Evolutionary conservation across 2,329 filamentous ascomycete genomes (phyloP), one percentile per base, ranked within the genome.

Genomic region (Aspergillus ochraceoroseus): DNA sequence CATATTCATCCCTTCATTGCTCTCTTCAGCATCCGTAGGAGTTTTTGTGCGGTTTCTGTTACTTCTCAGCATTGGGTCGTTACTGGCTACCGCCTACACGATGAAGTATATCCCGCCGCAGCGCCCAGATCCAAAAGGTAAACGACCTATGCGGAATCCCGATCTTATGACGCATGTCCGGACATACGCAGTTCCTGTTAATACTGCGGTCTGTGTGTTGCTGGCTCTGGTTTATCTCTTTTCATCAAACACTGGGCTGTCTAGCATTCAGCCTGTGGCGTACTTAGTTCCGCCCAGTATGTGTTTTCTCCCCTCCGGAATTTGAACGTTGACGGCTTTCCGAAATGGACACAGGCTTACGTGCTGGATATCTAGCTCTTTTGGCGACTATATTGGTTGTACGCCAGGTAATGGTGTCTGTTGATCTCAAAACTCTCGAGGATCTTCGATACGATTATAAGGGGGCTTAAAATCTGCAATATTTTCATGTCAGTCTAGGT

Each of bases 371-470:
- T n/a, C 33, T 38, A 69, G 66, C 46, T 22, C 57, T 68, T 42
- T 49, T 66, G 25, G 48, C 46, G 3, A 52, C 53, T n/a, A 52
- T 59, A 13, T 42, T 58, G 30, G 43, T 64, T 18, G 64, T 57
- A n/a, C 56, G 51, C 41, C 52, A 52, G 33, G 44, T 59, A 3
- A 66, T 68, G 59, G 45, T 55, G 26, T 66, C 64, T 29, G 64
- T 69, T 37, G 62, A 69, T 42, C 44, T 67, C 7, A 52, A 52
- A 9, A 45, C 59, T 23, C 59, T 69, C 25, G 62, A 67, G 43
- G 50, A 55, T 41, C 58, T 69, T 31, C 62, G 59, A 26, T 69
- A 69, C 45, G 58, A 58, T 20, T 67, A 65, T 40, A 69, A 69
- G 51, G 66, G 66, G 22, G 66, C 63, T 17, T 66, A 59, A 34